Percentiles rank a stretch among this genome's conserved stretches.
Evolutionary conservation across 2,329 filamentous ascomycete species (phyloP).

Genomic region (Cytospora mali): DNA sequence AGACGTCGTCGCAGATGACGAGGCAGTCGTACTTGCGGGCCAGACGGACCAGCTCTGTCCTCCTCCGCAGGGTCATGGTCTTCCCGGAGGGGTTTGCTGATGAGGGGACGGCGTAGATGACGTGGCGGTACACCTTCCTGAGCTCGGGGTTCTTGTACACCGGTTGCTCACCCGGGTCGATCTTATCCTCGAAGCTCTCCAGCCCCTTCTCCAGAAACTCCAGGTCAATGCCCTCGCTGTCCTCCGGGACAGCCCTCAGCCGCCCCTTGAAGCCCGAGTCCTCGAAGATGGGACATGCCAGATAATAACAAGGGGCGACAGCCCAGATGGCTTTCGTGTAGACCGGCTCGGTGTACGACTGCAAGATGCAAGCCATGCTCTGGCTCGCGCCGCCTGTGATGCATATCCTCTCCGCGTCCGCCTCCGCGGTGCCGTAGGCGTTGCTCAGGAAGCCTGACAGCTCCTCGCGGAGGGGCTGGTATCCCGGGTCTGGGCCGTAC

Average conservation of each 20-base stretch:
- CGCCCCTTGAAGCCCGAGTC: conserved; percentile 74
- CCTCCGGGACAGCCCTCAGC: conserved; percentile 72
- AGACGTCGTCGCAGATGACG: conserved; percentile 89
- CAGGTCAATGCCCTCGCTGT: conserved; percentile 75
- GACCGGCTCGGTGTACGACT: conserved; percentile 77
- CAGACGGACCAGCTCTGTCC: conserved; percentile 71
- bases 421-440: conserved; percentile 55
- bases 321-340: conserved; percentile 79
- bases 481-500: conserved; percentile 80
- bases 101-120: conserved; percentile 87
- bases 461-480: conserved; percentile 66
- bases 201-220: conserved; percentile 57
- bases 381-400: conserved; percentile 87
- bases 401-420: conserved; percentile 64
- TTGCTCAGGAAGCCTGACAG: conserved; percentile 70
- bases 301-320: conserved; percentile 79
- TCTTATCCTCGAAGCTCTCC: conserved; percentile 35
- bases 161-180: conserved; percentile 43
- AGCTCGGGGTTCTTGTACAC: conserved; percentile 58
- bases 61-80: conserved; percentile 72
- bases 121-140: conserved; percentile 80
- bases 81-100: conserved; percentile 87
- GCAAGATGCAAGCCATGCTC: conserved; percentile 74
- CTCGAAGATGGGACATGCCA: conserved; percentile 83
- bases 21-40: conserved; percentile 80